These are phyloP conservation scores for Macrolepiota albuminosa DNA, from an alignment of 768 basidiomycete genomes.

Conservation along the genomic window DNA sequence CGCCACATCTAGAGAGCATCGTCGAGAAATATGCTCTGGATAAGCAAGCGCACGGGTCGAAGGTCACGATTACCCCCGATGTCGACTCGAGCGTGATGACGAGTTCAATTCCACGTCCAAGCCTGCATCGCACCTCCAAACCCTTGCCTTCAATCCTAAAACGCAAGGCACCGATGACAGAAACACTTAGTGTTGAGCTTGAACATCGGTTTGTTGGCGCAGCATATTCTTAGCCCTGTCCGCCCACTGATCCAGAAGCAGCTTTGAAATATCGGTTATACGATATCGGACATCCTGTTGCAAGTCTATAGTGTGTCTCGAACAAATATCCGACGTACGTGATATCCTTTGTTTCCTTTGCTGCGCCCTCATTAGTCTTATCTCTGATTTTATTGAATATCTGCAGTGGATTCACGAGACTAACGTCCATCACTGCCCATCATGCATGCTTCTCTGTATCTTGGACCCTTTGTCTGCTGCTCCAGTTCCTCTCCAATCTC, in stretches of 20 bases:
- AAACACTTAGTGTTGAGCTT: neutral
- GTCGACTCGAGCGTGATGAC: neutral
- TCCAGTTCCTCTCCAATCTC: neutral
- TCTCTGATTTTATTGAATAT: neutral
- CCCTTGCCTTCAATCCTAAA: constrained; percentile 9
- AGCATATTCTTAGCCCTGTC: neutral
- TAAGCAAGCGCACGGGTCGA: neutral
- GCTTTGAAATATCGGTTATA: constrained; percentile 15
- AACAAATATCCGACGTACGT: constrained; percentile 15
- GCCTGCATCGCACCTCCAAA: constrained; percentile 3
- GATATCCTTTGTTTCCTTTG: neutral
- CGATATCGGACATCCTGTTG: constrained; percentile 13
- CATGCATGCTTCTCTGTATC: constrained; percentile 10
- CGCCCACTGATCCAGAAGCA: neutral
- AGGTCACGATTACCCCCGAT: neutral
- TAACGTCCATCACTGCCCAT: constrained; percentile 11
- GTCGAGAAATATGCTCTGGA: neutral
- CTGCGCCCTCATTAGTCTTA: neutral
- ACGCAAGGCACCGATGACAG: neutral
- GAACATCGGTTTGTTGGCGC: neutral
- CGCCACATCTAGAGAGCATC: neutral
- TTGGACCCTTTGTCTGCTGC: neutral
- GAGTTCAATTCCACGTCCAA: neutral
- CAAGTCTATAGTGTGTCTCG: constrained; percentile 8
- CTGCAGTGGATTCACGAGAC: constrained; percentile 14